Conservation (phyloP, 2,329 filamentous ascomycete genomes). For the Magnaporthiopsis rhizophila region DNA sequence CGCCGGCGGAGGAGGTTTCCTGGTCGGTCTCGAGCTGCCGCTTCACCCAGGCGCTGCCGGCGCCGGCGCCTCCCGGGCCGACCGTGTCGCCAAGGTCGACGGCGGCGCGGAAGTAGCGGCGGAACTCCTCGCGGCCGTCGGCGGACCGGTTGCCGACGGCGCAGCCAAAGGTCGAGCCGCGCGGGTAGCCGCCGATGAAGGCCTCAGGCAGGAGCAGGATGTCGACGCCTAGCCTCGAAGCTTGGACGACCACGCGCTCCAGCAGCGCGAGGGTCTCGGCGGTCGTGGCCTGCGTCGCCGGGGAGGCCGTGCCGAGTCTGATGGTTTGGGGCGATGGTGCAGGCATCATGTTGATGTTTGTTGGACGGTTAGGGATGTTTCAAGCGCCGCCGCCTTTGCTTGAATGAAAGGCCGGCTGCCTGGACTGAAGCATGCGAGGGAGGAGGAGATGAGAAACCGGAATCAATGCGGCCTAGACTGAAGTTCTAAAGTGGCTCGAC, state of each 20-base stretch:
- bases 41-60: conserved; percentile 63
- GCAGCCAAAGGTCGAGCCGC: conserved; percentile 70
- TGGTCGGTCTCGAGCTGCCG: conserved; percentile 28
- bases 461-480: no score
- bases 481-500: no score
- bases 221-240: conserved; percentile 48
- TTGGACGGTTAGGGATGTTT: background rate
- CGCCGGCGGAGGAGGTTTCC: background rate
- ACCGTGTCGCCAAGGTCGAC: conserved; percentile 78
- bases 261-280: conserved; percentile 59
- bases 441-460: no score
- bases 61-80: conserved; percentile 50
- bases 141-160: conserved; percentile 61
- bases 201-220: conserved; percentile 87
- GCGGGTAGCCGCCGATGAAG: conserved; percentile 85
- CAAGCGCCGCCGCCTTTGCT: no score
- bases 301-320: conserved; percentile 48
- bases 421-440: no score
- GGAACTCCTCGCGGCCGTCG: conserved; percentile 71
- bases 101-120: conserved; percentile 68
- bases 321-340: conserved; percentile 22
- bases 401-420: no score
- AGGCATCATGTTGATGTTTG: background rate
- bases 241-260: conserved; percentile 51
- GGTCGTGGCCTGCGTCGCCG: conserved; percentile 40